Base-by-base conservation (phyloP, 106 monocot species). In the Iris macrosiphon region DNA sequence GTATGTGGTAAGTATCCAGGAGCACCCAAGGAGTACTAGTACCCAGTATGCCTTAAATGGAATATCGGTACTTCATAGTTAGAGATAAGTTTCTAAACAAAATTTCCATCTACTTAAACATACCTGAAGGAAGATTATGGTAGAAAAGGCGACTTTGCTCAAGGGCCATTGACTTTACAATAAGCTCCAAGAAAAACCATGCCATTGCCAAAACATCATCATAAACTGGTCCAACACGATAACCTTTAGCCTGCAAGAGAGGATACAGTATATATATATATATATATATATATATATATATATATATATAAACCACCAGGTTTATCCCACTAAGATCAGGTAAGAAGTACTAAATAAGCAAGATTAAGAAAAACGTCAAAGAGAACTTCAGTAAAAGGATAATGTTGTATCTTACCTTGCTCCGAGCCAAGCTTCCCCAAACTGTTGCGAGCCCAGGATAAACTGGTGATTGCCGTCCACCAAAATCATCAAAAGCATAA, bases 121-220 rank as follows among this genome's bases (percentile, higher is more conserved):
- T 78, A 91, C 98, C 98, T 87, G 65, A 62, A 56, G 83, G 87
- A 75, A 98, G 66, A 71, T 62, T 84, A 30, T 87, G 77, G 63
- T 66, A 70, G 51, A 75, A 87, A 63, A 98, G 87, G 41, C 73
- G 77, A 48, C 64, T 91, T 66, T 98, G 98, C 55, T 98, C 98
- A 24, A 98, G 65, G 14, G 89, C 80, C 98, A 98, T 98, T 66
- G 98, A 98, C 60, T 98, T 98, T 2, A 83, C 98, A 72, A 98
- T 91, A 57, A 98, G 78, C 80, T 98, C 98, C 73, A 98, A 55
- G 61, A 98, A 98, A 67, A 98, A 98, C 98, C 98, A 98, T 52
- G 98, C 90, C 98, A 98, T 98, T 55, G 98, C 91, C 79, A 98
- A 68, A 22, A 98, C 98, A 87, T 98, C 98, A 81, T 98, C 98